Evolutionary conservation across 2,329 filamentous ascomycete genomes (phyloP).

Genomic region (Aspergillus sp.): DNA sequence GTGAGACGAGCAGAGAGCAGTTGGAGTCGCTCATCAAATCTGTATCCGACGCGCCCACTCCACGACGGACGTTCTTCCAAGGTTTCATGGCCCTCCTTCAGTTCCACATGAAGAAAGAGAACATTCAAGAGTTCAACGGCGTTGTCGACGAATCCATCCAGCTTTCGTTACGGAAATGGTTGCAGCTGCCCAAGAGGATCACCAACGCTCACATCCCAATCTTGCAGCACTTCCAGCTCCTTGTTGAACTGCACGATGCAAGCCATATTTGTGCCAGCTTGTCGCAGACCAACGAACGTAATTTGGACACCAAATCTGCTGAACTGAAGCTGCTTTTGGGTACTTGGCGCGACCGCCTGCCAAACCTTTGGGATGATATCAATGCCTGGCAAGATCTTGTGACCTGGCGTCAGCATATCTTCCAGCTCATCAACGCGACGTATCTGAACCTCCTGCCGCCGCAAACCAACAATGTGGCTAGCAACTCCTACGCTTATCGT

Average conservation of each 20-base stretch:
- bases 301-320: conserved; percentile 90
- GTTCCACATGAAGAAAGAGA: conserved; percentile 85
- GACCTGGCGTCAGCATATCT: conserved; percentile 99
- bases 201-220: conserved; percentile 95
- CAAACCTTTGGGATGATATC: conserved; percentile 99
- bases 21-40: conserved; percentile 93
- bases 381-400: conserved; percentile 98
- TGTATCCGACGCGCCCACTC: conserved; percentile 95
- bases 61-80: conserved; percentile 92
- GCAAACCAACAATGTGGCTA: conserved; percentile 76
- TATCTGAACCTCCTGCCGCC: conserved; percentile 83
- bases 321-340: conserved; percentile 92
- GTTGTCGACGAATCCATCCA: conserved; percentile 97
- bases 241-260: conserved; percentile 96
- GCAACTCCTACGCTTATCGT: conserved; percentile 92
- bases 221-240: conserved; percentile 94
- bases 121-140: conserved; percentile 75
- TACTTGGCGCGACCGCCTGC: conserved; percentile 91
- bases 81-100: conserved; percentile 97
- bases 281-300: conserved; percentile 75
- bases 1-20: conserved; percentile 79
- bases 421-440: conserved; percentile 91
- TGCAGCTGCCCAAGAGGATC: conserved; percentile 89
- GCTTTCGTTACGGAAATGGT: conserved; percentile 96
- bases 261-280: conserved; percentile 94